Conservation (phyloP, 352 stramenopile genomes). For the Phytophthora aleatoria region DNA sequence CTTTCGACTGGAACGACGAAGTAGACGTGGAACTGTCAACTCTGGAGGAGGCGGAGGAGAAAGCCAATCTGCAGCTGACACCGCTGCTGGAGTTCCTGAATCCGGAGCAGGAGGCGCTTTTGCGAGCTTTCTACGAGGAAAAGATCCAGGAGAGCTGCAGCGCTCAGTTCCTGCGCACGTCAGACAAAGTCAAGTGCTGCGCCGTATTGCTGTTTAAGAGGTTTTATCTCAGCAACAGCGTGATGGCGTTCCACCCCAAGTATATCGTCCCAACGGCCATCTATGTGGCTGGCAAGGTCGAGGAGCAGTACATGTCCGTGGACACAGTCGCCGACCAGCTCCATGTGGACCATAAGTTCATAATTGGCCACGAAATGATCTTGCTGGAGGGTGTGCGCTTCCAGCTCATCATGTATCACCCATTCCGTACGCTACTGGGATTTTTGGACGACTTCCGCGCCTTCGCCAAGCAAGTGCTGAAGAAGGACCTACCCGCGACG, state of each 20-base stretch:
- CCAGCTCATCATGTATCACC: slow-evolving; percentile 91
- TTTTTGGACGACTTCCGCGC: slow-evolving; percentile 87
- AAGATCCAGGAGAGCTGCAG: slow-evolving; percentile 88
- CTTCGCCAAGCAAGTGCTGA: slow-evolving; percentile 62
- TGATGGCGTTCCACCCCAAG: slow-evolving; percentile 91
- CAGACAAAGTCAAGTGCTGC: slow-evolving; percentile 88
- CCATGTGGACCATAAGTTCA: slow-evolving; percentile 83
- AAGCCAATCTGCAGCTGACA: slow-evolving; percentile 50
- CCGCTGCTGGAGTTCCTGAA: slow-evolving; percentile 65
- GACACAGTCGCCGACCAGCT: slow-evolving; percentile 85
- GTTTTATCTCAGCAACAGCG: slow-evolving; percentile 90
- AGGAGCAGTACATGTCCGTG: slow-evolving; percentile 91
- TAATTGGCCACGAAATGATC: slow-evolving; percentile 89
- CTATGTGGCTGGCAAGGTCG: slow-evolving; percentile 89
- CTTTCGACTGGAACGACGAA: slow-evolving; percentile 81
- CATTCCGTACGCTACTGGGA: slow-evolving; percentile 77
- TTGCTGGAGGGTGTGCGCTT: slow-evolving; percentile 88
- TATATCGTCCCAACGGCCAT: slow-evolving; percentile 85
- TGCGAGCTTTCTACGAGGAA: slow-evolving; percentile 78
- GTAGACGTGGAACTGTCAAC: slow-evolving; percentile 50
- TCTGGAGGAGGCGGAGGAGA: slow-evolving; percentile 57
- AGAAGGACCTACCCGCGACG: slow-evolving; percentile 63
- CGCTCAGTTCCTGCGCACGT: slow-evolving; percentile 81
- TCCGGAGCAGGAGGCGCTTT: slow-evolving; percentile 61
- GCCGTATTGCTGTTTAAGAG: slow-evolving; percentile 88